These are phyloP conservation scores for Boletellus emodensis DNA, from an alignment of 768 basidiomycete genomes.

Conservation along the genomic window DNA sequence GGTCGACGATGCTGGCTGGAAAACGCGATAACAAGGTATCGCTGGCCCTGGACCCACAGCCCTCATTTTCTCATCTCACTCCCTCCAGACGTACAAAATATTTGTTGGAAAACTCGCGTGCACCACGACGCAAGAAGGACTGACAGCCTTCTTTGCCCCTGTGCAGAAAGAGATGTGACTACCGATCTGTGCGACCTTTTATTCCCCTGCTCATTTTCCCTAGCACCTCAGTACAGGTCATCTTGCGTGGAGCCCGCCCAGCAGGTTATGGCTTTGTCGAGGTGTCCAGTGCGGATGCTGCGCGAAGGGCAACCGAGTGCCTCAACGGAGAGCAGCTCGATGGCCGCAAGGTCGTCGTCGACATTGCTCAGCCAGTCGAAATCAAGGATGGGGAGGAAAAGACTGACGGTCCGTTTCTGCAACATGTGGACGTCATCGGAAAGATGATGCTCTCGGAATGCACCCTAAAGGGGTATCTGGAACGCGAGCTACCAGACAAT, in stretches of 20 bases:
- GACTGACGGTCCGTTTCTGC: conserved; percentile 24
- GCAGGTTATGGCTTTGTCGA: background rate
- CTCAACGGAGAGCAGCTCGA: background rate
- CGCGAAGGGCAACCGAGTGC: background rate
- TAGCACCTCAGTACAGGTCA: background rate
- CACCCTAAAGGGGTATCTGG: conserved; percentile 42
- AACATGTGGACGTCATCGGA: conserved; percentile 43
- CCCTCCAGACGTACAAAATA: background rate
- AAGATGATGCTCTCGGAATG: conserved; percentile 47
- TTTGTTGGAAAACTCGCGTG: background rate
- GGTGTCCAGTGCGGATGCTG: background rate
- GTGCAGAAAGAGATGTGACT: background rate
- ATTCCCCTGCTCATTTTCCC: background rate
- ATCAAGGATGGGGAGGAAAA: background rate
- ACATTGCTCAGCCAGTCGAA: background rate
- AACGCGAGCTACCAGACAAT: conserved; percentile 38
- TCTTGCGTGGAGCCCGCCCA: background rate
- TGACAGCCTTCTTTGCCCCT: background rate
- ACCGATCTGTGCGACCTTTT: background rate
- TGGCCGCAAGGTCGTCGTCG: background rate
- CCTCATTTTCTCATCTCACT: background rate
- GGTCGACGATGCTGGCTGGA: conserved; percentile 36
- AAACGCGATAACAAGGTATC: conserved; percentile 27
- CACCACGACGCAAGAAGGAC: background rate
- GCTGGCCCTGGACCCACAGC: background rate